A percentile compares a stretch with the other conserved stretches of the same genome.
Evolutionary conservation across 2,329 filamentous ascomycete genomes (phyloP).

Genomic region (Trichoderma simmonsii): DNA sequence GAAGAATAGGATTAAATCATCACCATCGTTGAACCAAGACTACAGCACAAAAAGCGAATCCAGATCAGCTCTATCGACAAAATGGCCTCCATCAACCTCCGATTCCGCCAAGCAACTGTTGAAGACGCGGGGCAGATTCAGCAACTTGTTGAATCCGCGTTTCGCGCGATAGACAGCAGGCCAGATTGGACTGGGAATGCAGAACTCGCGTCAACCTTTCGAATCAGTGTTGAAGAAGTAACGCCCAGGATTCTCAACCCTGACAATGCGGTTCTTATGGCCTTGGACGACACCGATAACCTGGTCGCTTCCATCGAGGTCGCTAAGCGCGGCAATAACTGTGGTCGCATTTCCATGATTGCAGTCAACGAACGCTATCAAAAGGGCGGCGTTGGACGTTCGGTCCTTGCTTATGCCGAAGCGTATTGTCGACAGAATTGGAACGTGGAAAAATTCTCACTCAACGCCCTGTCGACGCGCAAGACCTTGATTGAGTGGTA

Average conservation of each 20-base stretch:
- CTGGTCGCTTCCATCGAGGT: conserved; percentile 32
- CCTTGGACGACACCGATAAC: conserved; percentile 14
- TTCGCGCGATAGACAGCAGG: conserved; percentile 38
- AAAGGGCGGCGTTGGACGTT: conserved; percentile 33
- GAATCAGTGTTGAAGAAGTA: conserved; percentile 62
- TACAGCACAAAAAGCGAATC: neutral
- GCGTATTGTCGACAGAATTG: conserved; percentile 30
- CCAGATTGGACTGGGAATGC: conserved; percentile 36
- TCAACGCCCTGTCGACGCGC: conserved; percentile 36
- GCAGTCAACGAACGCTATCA: conserved; percentile 35
- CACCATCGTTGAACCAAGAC: rapidly evolving
- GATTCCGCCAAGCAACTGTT: conserved; percentile 37
- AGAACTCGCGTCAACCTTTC: conserved; percentile 66
- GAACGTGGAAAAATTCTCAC: conserved; percentile 28
- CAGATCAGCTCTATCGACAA: neutral
- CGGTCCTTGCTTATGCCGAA: conserved; percentile 33
- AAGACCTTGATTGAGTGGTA: conserved; percentile 37
- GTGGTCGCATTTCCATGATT: conserved; percentile 34
- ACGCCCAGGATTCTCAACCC: conserved; percentile 47
- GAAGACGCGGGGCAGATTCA: conserved; percentile 37
- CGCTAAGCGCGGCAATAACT: conserved; percentile 23
- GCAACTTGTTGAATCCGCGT: conserved; percentile 38
- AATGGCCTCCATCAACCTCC: conserved; percentile 22
- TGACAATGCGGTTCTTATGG: conserved; percentile 32
- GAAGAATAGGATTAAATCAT: neutral